Evolutionary conservation across 768 basidiomycete species (phyloP), one percentile per base, ranked within the genome.

Genomic region (Tylopilus intermedius): DNA sequence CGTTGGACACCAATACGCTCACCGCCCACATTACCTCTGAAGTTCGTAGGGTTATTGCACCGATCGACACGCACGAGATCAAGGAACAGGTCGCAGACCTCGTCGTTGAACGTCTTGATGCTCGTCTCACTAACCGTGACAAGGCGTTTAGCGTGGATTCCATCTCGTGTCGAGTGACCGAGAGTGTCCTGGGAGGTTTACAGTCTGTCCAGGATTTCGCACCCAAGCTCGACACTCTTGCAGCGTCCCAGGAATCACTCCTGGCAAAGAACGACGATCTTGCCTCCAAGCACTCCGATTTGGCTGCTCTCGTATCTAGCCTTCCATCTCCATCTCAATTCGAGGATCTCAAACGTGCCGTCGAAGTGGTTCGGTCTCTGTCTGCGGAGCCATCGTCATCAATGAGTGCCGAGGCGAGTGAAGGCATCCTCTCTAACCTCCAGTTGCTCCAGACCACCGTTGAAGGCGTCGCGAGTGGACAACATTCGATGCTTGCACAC

Each of bases 81-180:
- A 90, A 90, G 73, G 90, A 92, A 62, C 88, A 90, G 62, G 89
- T 93, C 0, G 87, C 90, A 2, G 90, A 91, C 64, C 79, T 92
- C 27, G 90, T 93, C 2, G 87, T 93, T 8, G 90, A 90, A 64
- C 81, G 90, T 26, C 75, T 93, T 10, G 87, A 91, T 60, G 86
- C 90, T 10, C 81, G 89, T 18, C 76, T 93, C 45, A 79, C 88
- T 35, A 83, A 89, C 26, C 79, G 90, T 8, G 90, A 92, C 67
- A 83, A 84, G 62, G 67, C 78, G 6, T 79, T 86, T 60, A 86
- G 80, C 59, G 70, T 82, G 15, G 86, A 89, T 37, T 68, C 71
- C 4, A 66, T 90, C 42, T 74, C 80, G 1, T 64, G 68, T 26
- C 84, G 75, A 57, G 75, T 91, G 6, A 67, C 73, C 2, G 82